Conservation (phyloP, 352 stramenopile genomes). For the Pythium plurisporium region DNA sequence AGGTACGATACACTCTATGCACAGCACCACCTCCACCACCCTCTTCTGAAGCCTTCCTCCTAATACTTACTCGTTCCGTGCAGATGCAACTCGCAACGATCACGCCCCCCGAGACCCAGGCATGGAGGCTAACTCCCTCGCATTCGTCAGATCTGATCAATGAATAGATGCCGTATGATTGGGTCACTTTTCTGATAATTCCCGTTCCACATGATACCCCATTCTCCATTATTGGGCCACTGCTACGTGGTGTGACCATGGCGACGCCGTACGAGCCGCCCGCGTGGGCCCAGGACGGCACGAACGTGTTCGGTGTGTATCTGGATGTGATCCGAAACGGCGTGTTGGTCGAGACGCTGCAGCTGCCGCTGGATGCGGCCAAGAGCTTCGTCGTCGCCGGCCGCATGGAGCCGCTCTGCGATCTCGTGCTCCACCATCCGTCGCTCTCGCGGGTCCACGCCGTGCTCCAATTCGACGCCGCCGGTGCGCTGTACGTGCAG, state of each 20-base stretch:
- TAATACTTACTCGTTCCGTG: too few relatives aligned
- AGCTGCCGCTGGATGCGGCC: conserved; percentile 24
- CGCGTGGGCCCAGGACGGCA: conserved; percentile 39
- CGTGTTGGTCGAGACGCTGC: conserved; percentile 42
- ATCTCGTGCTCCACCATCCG: conserved; percentile 66
- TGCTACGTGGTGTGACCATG: not conserved
- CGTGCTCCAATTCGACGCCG: conserved; percentile 59
- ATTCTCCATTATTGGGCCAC: too few relatives aligned
- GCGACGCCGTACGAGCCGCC: conserved; percentile 37
- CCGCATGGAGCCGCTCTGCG: conserved; percentile 56
- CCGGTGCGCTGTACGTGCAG: conserved; percentile 63
- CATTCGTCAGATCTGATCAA: conserved; percentile 2
- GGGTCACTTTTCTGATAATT: not conserved
- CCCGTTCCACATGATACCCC: not conserved
- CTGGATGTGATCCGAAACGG: conserved; percentile 70
- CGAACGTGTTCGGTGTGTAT: conserved; percentile 51
- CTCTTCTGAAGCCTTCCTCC: too few relatives aligned
- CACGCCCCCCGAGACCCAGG: too few relatives aligned
- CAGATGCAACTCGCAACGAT: too few relatives aligned
- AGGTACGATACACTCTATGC: not conserved
- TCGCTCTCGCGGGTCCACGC: conserved; percentile 78
- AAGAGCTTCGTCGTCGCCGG: conserved; percentile 50
- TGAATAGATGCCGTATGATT: not conserved
- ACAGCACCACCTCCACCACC: not conserved
- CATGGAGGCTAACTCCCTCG: too few relatives aligned